Conservation (phyloP, 495 filamentous ascomycete species). For the Saxispiralis lemnorum region DNA sequence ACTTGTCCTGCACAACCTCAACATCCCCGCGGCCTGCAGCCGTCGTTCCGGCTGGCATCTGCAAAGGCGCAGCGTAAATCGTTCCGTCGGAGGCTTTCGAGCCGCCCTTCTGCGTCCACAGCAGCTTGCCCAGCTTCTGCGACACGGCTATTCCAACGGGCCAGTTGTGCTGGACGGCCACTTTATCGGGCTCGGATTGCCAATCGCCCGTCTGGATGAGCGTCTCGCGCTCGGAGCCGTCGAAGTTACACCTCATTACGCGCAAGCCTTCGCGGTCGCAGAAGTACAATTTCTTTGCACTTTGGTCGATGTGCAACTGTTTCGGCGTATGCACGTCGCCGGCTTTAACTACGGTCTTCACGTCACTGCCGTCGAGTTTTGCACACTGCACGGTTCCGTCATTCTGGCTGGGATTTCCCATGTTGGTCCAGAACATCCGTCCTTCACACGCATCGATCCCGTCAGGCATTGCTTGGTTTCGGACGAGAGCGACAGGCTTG, state of each 20-base stretch:
- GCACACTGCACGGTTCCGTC: conserved; percentile 31
- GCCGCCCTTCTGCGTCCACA: conserved; percentile 41
- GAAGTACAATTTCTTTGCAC: conserved; percentile 29
- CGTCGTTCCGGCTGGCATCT: conserved; percentile 21
- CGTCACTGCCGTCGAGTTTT: conserved; percentile 29
- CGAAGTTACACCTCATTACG: conserved; percentile 30
- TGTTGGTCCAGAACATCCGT: conserved; percentile 37
- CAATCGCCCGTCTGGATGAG: conserved; percentile 25
- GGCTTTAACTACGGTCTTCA: conserved; percentile 23
- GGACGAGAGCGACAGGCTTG: background rate
- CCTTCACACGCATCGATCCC: conserved; percentile 11
- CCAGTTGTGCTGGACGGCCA: conserved; percentile 28
- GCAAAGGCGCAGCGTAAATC: conserved; percentile 31
- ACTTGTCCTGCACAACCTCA: conserved; percentile 23
- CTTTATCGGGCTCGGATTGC: conserved; percentile 6
- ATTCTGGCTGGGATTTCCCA: conserved; percentile 26
- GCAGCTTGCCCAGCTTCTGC: conserved; percentile 24
- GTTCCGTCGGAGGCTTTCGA: conserved; percentile 29
- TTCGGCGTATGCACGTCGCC: conserved; percentile 36
- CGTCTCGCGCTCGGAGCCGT: conserved; percentile 30
- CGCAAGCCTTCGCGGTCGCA: conserved; percentile 38
- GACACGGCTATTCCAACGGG: conserved; percentile 34
- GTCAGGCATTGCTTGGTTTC: background rate
- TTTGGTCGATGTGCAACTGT: conserved; percentile 28
- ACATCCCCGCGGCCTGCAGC: conserved; percentile 26